A percentile compares a stretch with the other conserved stretches of the same genome.
These are phyloP conservation scores for Striga hermonthica DNA, from an alignment of 305 asterid genomes.

Conservation along the genomic window DNA sequence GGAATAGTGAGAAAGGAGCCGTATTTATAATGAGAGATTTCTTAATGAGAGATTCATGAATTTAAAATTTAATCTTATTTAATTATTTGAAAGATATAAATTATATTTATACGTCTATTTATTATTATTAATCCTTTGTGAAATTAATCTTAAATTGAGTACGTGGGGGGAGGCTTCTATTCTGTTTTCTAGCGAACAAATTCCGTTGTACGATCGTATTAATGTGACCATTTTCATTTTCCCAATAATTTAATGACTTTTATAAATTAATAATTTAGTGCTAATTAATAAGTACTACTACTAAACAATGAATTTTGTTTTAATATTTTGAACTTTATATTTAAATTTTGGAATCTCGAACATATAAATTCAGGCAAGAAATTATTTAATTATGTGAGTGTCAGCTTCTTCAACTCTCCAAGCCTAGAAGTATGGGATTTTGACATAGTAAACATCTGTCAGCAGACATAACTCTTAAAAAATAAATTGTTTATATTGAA, in stretches of 20 bases:
- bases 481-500: too few species aligned
- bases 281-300: too few species aligned
- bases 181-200: slow-evolving; percentile 42
- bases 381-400: slow-evolving; percentile 24
- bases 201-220: slow-evolving; percentile 42
- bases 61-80: too few species aligned
- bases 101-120: too few species aligned
- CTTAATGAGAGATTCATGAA: too few species aligned
- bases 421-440: slow-evolving; percentile 45
- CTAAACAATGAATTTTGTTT: too few species aligned
- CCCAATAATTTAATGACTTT: slow-evolving; percentile 29
- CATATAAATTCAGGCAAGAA: slow-evolving; percentile 30
- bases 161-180: slow-evolving; percentile 53
- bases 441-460: slow-evolving; percentile 34
- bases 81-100: too few species aligned
- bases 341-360: slow-evolving; percentile 51
- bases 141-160: too few species aligned
- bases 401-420: slow-evolving; percentile 53
- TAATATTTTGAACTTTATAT: slow-evolving; percentile 32
- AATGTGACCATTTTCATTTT: slow-evolving; percentile 44
- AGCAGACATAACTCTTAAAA: neutral
- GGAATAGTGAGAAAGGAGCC: too few species aligned
- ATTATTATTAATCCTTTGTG: too few species aligned
- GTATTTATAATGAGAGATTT: too few species aligned
- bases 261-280: slow-evolving; percentile 24